Evolutionary conservation across 495 filamentous ascomycete species (phyloP), one percentile per base, ranked within the genome.

Genomic region (Talaromyces liani): DNA sequence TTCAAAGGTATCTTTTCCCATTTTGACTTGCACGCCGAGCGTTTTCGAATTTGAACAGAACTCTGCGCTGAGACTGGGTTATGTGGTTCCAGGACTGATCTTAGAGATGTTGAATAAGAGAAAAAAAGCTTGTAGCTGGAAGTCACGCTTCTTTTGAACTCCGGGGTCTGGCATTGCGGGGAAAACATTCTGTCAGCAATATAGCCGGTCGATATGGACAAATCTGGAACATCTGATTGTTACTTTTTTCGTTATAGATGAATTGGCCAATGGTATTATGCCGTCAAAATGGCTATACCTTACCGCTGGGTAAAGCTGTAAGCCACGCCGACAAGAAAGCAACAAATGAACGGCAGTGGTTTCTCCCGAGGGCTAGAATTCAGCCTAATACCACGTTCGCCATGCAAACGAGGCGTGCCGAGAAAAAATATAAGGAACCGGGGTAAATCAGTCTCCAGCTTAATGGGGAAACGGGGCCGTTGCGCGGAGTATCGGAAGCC

Each of bases 1-100:
- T 65, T 72, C 69, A 60, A 78, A 78, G 25, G 76, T 78, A n/a
- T 75, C 68, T 58, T 75, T 72, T 6, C 73, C 72, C 75, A 78
- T 78, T 33, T 20, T 65, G 59, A 63, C 41, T 45, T 51, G 59
- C 16, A 56, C 18, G 56, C 18, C 29, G 29, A 22, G 24, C 24
- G 51, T 5, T 16, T 55, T 27, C 51, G 10, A 22, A 9, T 36
- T 2, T 29, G 51, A n/a, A 41, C 12, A 4, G 20, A 16, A 29
- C 51, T 55, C 49, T 6, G 8, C 12, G 22, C 9, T 55, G 10
- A 16, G 10, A 55, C 10, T 9, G 25, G n/a, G 24, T 9, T 55
- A 29, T 55, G 6, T 12, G 24, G 6, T 20, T 29, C 22, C n/a
- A 22, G 25, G 1, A 4, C 14, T 16, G 36, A 41, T 41, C 36